A percentile compares a stretch with the other conserved stretches of the same genome.
Evolutionary conservation across 2,329 filamentous ascomycete genomes (phyloP).

Genomic region (Xylariaceae sp.): DNA sequence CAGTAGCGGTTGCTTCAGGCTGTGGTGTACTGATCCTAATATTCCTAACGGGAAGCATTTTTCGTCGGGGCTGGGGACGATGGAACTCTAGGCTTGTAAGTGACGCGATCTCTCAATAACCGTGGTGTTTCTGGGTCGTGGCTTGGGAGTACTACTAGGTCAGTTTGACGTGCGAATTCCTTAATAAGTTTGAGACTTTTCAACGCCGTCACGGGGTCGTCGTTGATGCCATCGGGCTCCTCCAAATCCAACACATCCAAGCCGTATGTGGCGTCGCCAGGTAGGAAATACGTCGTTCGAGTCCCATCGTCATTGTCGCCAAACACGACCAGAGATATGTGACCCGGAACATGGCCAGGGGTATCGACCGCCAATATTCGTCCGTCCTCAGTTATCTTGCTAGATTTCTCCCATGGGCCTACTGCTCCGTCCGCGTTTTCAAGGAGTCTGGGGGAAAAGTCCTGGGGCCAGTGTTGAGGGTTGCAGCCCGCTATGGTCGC

Average conservation of each 20-base stretch:
- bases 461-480: constrained; percentile 37
- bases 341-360: constrained; percentile 40
- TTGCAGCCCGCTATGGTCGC: constrained; percentile 35
- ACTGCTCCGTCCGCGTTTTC: constrained; percentile 29
- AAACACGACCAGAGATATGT: constrained; percentile 34
- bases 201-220: constrained; percentile 34
- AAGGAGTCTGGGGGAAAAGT: constrained; percentile 36
- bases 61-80: too few species aligned
- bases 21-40: constrained; percentile 11
- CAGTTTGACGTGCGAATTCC: constrained; percentile 31
- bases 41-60: too few species aligned
- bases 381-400: constrained; percentile 36
- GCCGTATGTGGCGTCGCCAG: constrained; percentile 38
- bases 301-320: constrained; percentile 28
- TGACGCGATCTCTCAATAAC: not conserved
- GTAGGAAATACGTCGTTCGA: constrained; percentile 32
- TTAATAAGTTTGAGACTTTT: constrained; percentile 38
- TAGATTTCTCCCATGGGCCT: constrained; percentile 36
- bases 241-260: constrained; percentile 36
- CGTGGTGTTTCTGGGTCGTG: constrained; percentile 24
- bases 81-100: too few species aligned
- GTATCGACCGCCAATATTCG: constrained; percentile 37
- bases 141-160: constrained; percentile 33
- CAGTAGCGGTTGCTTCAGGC: constrained; percentile 10
- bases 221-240: constrained; percentile 38